phyloP scores from a whole-genome alignment of 805 yeast genomes.

The Maudiozyma saulgeensis region DNA sequence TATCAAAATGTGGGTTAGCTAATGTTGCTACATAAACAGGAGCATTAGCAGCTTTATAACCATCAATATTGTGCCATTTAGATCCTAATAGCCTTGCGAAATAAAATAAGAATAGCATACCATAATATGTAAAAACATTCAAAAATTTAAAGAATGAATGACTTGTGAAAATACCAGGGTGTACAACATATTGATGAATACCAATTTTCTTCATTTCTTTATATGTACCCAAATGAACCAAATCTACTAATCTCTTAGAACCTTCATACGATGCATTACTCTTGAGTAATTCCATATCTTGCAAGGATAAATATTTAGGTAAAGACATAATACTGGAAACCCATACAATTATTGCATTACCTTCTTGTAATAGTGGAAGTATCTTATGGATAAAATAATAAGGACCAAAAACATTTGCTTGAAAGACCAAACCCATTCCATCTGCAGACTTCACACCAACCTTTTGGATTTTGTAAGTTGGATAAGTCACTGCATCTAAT shows the following conservation, averaged over 20 bases:
- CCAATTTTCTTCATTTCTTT: conserved; percentile 40
- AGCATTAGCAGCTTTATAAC: conserved; percentile 85
- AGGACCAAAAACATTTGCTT: conserved; percentile 95
- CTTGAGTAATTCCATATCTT: conserved; percentile 64
- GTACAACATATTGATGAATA: conserved; percentile 67
- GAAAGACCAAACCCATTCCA: conserved; percentile 79
- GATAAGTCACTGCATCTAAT: conserved; percentile 75
- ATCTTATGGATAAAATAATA: conserved; percentile 70
- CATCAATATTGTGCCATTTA: conserved; percentile 79
- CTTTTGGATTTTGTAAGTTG: conserved; percentile 75
- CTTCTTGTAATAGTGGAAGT: conserved; percentile 39
- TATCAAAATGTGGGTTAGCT: conserved; percentile 39
- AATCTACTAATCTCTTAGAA: conserved; percentile 78
- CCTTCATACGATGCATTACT: conserved; percentile 77
- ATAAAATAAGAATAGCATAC: conserved; percentile 79
- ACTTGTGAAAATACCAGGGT: conserved; percentile 90
- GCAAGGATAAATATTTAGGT: conserved; percentile 59
- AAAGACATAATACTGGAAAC: conserved; percentile 75
- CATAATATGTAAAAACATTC: conserved; percentile 70
- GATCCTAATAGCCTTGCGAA: conserved; percentile 76
- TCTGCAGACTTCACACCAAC: conserved; percentile 70
- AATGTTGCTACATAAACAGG: conserved; percentile 56
- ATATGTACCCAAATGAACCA: conserved; percentile 68
- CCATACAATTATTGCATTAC: conserved; percentile 71
- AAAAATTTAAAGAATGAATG: conserved; percentile 68